A percentile compares a stretch with the other conserved stretches of the same genome.
Conservation (phyloP, 257 asterid species). For the Thymus quinquecostatus region DNA sequence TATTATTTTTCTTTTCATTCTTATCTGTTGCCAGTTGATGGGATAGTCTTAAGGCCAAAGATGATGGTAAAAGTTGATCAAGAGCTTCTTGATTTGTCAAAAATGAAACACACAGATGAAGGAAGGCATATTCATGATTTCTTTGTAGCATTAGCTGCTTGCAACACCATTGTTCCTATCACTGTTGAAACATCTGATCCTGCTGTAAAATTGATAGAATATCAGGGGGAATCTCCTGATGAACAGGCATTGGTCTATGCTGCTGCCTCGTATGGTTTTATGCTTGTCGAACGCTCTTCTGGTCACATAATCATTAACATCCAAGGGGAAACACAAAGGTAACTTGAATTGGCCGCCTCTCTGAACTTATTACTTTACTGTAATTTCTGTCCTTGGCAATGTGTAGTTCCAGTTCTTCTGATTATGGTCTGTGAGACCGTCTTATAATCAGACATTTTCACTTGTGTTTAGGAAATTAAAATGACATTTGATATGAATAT, state of each 20-base stretch:
- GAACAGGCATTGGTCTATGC: slow-evolving; percentile 98
- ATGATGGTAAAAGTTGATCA: slow-evolving; percentile 70
- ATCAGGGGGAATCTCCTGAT: slow-evolving; percentile 99
- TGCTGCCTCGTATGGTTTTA: slow-evolving; percentile 92
- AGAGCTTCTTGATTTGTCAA: slow-evolving; percentile 64
- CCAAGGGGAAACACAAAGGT: slow-evolving; percentile 93
- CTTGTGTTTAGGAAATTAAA: slow-evolving; percentile 5
- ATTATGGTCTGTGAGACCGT: not conserved
- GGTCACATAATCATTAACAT: slow-evolving; percentile 84
- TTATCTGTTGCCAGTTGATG: slow-evolving; percentile 58
- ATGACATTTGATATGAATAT: not conserved
- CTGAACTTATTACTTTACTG: slow-evolving; percentile 15
- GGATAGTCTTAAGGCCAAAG: slow-evolving; percentile 74
- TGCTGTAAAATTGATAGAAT: slow-evolving; percentile 71
- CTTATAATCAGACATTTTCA: not conserved
- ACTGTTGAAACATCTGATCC: slow-evolving; percentile 79
- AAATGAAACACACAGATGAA: slow-evolving; percentile 52
- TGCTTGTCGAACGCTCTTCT: slow-evolving; percentile 94
- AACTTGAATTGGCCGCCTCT: slow-evolving; percentile 28
- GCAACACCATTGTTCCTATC: slow-evolving; percentile 96
- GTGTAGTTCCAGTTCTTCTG: not conserved
- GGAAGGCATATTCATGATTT: slow-evolving; percentile 66
- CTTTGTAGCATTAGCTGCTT: slow-evolving; percentile 93
- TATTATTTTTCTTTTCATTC: slow-evolving; percentile 18
- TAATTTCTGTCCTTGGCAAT: not conserved